Evolutionary conservation across 2,329 filamentous ascomycete genomes (phyloP).

Genomic region (Aplosporella prunicola): DNA sequence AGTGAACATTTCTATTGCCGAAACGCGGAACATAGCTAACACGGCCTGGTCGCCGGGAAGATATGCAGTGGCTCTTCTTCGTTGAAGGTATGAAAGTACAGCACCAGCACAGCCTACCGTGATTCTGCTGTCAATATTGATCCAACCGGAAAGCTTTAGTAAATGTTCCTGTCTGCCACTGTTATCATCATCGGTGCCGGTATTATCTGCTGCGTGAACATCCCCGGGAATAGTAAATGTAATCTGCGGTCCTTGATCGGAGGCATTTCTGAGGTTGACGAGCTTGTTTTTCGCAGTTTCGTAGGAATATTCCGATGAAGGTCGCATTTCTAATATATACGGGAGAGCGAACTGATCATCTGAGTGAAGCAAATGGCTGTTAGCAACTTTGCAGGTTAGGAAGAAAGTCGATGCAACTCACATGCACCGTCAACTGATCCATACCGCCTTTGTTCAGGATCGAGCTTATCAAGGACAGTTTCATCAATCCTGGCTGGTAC

Average conservation of each 20-base stretch:
- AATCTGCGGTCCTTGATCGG: slow-evolving; percentile 38
- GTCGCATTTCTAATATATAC: slow-evolving; percentile 57
- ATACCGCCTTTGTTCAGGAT: slow-evolving; percentile 31
- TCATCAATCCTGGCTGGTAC: slow-evolving; percentile 49
- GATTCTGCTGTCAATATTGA: slow-evolving; percentile 64
- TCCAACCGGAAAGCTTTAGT: slow-evolving; percentile 57
- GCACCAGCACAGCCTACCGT: slow-evolving; percentile 84
- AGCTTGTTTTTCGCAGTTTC: slow-evolving; percentile 59
- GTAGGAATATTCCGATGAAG: slow-evolving; percentile 63
- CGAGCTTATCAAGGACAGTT: slow-evolving; percentile 34
- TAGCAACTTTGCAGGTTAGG: not conserved
- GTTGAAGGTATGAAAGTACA: slow-evolving; percentile 67
- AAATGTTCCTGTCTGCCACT: slow-evolving; percentile 51
- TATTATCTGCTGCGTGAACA: slow-evolving; percentile 19
- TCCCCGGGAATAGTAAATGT: slow-evolving; percentile 56
- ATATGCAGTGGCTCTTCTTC: slow-evolving; percentile 54
- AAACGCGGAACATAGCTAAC: slow-evolving; percentile 50
- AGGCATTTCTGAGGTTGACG: slow-evolving; percentile 46
- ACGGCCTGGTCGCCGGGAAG: slow-evolving; percentile 50
- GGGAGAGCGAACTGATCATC: slow-evolving; percentile 45
- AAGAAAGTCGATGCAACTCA: slow-evolving; percentile 6
- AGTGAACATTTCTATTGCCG: slow-evolving; percentile 63
- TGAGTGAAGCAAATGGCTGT: slow-evolving; percentile 14
- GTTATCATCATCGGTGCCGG: slow-evolving; percentile 23
- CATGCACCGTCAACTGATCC: slow-evolving; percentile 21